A percentile compares a stretch with the other conserved stretches of the same genome.
Conservation (phyloP, 1,284 basidiomycete species). For the Ustilago esculenta region DNA sequence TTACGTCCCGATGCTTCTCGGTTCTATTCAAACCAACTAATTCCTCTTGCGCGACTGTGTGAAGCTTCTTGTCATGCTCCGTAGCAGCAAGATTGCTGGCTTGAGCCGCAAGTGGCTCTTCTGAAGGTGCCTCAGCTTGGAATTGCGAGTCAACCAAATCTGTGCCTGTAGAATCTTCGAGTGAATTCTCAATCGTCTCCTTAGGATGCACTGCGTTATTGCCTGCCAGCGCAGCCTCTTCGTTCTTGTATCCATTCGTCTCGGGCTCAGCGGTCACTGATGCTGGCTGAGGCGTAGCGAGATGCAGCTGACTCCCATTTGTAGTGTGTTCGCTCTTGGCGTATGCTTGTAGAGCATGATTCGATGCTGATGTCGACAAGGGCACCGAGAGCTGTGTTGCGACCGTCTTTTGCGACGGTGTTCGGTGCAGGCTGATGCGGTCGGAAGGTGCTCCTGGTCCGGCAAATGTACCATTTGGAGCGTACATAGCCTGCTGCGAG, state of each 20-base stretch:
- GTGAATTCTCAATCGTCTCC: conserved; percentile 4
- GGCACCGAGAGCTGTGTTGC: conserved; percentile 60
- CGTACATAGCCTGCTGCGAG: conserved; percentile 53
- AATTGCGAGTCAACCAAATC: conserved; percentile 11
- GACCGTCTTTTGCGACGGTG: conserved; percentile 58
- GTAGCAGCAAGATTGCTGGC: conserved; percentile 29
- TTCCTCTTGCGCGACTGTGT: neutral
- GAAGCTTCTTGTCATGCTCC: conserved; percentile 27
- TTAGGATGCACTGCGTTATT: conserved; percentile 1
- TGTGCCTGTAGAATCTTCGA: conserved; percentile 1
- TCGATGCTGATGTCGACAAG: conserved; percentile 46
- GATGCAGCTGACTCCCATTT: conserved; percentile 28
- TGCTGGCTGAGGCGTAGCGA: conserved; percentile 3
- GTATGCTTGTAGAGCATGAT: conserved; percentile 30
- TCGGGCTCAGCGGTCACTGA: conserved; percentile 17
- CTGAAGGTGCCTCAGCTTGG: conserved; percentile 5
- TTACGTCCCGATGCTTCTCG: neutral
- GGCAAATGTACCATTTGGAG: conserved; percentile 2
- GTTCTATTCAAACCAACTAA: neutral
- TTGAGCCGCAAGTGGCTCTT: conserved; percentile 25
- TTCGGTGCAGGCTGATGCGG: conserved; percentile 52
- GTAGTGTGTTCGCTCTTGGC: conserved; percentile 28
- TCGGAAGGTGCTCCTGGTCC: conserved; percentile 33
- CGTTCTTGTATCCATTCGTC: neutral
- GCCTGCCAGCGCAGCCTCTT: neutral